phyloP scores from a whole-genome alignment of 2,329 filamentous ascomycete genomes.

The Ambrosiella xylebori region DNA sequence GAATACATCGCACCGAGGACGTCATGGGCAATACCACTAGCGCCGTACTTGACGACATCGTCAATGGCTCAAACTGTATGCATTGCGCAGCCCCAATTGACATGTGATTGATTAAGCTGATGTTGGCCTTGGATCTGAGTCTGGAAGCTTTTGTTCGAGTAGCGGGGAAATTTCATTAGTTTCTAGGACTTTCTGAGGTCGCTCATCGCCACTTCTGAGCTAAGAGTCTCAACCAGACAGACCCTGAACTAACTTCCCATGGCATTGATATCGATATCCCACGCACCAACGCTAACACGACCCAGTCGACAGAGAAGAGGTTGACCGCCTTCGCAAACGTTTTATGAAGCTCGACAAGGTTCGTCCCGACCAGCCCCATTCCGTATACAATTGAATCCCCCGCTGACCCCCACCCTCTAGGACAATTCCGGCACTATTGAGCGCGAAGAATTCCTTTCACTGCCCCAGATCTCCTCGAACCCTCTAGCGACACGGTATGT shows the following conservation, averaged over 20 bases:
- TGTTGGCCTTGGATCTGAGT: background rate
- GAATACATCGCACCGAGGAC: slow-evolving; percentile 8
- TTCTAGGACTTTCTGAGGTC: too few relatives aligned
- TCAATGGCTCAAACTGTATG: slow-evolving; percentile 87
- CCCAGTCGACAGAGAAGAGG: slow-evolving; percentile 87
- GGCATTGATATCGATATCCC: slow-evolving; percentile 46
- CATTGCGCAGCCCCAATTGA: slow-evolving; percentile 13
- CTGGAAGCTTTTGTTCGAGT: too few relatives aligned
- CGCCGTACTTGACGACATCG: slow-evolving; percentile 80
- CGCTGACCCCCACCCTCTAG: slow-evolving; percentile 27
- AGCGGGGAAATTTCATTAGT: too few relatives aligned
- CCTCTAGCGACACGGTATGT: slow-evolving; percentile 77
- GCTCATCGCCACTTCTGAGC: background rate
- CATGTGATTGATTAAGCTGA: background rate
- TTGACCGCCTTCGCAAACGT: slow-evolving; percentile 84
- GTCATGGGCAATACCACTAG: slow-evolving; percentile 55
- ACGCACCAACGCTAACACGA: slow-evolving; percentile 51
- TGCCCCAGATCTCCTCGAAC: slow-evolving; percentile 95
- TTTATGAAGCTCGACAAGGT: slow-evolving; percentile 99
- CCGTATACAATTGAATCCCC: too few relatives aligned
- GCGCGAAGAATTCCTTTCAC: slow-evolving; percentile 90
- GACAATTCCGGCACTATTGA: slow-evolving; percentile 98
- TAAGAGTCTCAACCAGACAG: background rate
- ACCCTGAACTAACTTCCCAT: slow-evolving; percentile 1
- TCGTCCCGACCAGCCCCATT: slow-evolving; percentile 16